Evolutionary conservation across 768 basidiomycete genomes (phyloP), one percentile per base, ranked within the genome.

Genomic region (Boletus patriciae): DNA sequence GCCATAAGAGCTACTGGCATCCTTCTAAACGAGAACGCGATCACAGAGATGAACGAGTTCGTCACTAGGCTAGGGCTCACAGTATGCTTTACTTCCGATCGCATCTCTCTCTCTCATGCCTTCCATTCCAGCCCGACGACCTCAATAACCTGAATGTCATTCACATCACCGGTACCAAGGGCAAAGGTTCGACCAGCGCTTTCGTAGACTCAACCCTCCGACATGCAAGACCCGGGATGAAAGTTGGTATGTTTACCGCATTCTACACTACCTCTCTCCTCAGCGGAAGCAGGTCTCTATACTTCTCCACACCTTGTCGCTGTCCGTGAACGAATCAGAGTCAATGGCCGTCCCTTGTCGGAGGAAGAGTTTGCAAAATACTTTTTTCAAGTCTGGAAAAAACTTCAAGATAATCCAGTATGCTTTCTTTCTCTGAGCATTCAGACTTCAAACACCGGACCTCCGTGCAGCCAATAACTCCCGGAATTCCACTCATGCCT

Each of bases 151-250:
- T 99, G 52, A 96, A 98, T 71, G 93, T 96, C 55, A 83, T 98
- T 46, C 96, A 99, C 76, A 86, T 99, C 62, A 95, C 96, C 10
- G 96, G 96, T 4, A 98, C 97, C 5, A 99, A 99, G 74, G 96
- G 96, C 34, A 99, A 99, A 71, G 96, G 96, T 8, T 98, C 96
- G 4, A 94, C 97, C 1, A 92, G 91, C 61, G 96, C 97, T 9
- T 98, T 98, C 66, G 83, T 84, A 5, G 89, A 94, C 64, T 91
- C 90, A 11, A 86, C 98, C 51, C 77, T 98, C 48, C 83, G 92
- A n/a, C 79, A 82, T 57, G 73, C 80, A n/a, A 81, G 75, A 61
- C 88, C 94, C 8, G 74, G 79, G 3, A 91, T 87, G 78, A 94
- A 86, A 77, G 83, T 91, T 60, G 96, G 94, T 91, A 67, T 61